These are phyloP conservation scores for Sclerotinia subarctica DNA, from an alignment of 2,329 filamentous ascomycete genomes.

Conservation along the genomic window DNA sequence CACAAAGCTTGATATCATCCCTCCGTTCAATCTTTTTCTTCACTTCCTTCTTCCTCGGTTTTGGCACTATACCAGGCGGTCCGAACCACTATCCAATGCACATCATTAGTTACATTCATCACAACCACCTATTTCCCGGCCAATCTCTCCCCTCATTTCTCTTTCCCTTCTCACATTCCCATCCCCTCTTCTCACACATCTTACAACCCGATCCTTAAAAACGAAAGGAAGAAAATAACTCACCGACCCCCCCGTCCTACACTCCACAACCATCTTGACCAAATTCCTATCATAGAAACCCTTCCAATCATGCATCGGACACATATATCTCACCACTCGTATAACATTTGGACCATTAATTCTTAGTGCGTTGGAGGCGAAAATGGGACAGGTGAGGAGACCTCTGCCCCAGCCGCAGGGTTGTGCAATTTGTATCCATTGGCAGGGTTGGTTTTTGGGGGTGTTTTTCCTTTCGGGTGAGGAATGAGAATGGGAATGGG, in stretches of 20 bases:
- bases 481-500: neutral
- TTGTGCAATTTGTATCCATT: slow-evolving; percentile 17
- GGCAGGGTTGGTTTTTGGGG: neutral
- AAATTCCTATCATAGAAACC: slow-evolving; percentile 17
- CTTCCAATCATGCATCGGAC: neutral
- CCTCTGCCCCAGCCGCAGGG: slow-evolving; percentile 5
- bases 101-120: neutral
- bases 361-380: slow-evolving; percentile 11
- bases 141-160: no score
- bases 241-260: slow-evolving; percentile 8
- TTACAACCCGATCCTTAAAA: no score
- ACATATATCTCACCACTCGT: neutral
- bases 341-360: slow-evolving; percentile 14
- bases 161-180: neutral
- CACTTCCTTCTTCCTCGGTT: slow-evolving; percentile 2
- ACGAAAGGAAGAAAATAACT: neutral
- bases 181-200: no score
- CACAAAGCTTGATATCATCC: slow-evolving; percentile 5
- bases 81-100: slow-evolving; percentile 18
- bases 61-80: slow-evolving; percentile 1
- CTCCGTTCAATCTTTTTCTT: neutral
- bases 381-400: slow-evolving; percentile 12
- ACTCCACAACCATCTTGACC: slow-evolving; percentile 19
- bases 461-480: neutral
- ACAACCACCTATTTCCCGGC: neutral